Conservation (phyloP, 164 flowering plant species). For the Tinospora cordifolia region DNA sequence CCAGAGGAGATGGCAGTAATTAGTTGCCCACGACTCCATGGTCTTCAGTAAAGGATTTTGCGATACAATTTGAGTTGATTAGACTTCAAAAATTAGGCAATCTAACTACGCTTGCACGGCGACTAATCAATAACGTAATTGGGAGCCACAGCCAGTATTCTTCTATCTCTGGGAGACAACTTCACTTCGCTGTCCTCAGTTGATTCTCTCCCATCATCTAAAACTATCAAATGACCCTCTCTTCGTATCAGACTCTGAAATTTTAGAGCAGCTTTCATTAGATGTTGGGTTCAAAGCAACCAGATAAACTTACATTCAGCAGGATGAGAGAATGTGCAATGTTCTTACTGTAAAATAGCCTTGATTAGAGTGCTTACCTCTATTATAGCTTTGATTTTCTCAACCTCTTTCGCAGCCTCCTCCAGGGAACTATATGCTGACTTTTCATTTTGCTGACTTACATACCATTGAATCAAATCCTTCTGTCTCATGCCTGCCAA, state of each 20-base stretch:
- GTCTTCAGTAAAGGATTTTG: not conserved
- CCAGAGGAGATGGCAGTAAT: not conserved
- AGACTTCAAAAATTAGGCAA: not conserved
- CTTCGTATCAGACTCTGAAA: slow-evolving; percentile 70
- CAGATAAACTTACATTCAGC: not conserved
- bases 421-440: slow-evolving; percentile 53
- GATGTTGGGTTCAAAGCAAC: not conserved
- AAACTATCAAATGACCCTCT: slow-evolving; percentile 85
- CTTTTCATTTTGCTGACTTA: slow-evolving; percentile 67
- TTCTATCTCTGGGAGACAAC: slow-evolving; percentile 46
- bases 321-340: not conserved
- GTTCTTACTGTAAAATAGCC: not conserved
- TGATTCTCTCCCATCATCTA: slow-evolving; percentile 56
- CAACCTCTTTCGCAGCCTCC: slow-evolving; percentile 57
- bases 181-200: slow-evolving; percentile 43
- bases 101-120: not conserved
- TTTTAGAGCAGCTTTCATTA: slow-evolving; percentile 2
- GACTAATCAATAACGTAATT: slow-evolving; percentile 68
- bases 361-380: slow-evolving; percentile 48
- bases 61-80: not conserved
- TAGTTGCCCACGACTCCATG: not conserved
- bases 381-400: slow-evolving; percentile 65
- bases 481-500: slow-evolving; percentile 90
- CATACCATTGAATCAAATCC: slow-evolving; percentile 81
- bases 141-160: slow-evolving; percentile 87